phyloP scores from a whole-genome alignment of 192 early-diverging fungal genomes.

The Entomortierella beljakovae region DNA sequence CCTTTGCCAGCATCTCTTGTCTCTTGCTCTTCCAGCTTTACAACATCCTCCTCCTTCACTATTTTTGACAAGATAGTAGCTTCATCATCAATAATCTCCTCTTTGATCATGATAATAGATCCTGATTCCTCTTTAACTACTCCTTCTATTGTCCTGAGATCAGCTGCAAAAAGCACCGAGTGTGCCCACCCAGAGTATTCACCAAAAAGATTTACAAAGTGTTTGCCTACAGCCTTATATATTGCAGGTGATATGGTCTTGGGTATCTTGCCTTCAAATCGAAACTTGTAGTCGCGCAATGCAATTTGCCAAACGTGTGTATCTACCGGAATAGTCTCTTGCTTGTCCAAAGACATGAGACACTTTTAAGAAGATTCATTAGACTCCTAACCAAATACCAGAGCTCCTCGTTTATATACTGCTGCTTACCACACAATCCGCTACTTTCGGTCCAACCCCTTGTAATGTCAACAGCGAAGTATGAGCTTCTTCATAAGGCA shows the following conservation, averaged over 20 bases:
- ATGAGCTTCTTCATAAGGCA: constrained; percentile 68
- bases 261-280: constrained; percentile 49
- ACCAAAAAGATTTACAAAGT: constrained; percentile 84
- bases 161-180: constrained; percentile 65
- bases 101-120: background rate
- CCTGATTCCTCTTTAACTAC: constrained; percentile 26
- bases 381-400: no score
- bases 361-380: constrained; percentile 59
- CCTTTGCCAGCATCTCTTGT: background rate
- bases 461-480: constrained; percentile 73
- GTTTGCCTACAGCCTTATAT: constrained; percentile 77
- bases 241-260: constrained; percentile 75
- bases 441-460: constrained; percentile 96
- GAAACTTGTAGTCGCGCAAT: constrained; percentile 77
- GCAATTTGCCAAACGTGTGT: constrained; percentile 99
- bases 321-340: constrained; percentile 86
- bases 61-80: background rate
- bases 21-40: constrained; percentile 6
- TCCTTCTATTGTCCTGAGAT: constrained; percentile 57
- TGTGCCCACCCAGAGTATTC: constrained; percentile 86
- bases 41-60: constrained; percentile 10
- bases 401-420: no score
- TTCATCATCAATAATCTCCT: constrained; percentile 1
- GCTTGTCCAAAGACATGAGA: constrained; percentile 92
- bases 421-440: constrained; percentile 87